Base-by-base conservation (phyloP, 2,329 filamentous ascomycete genomes). In the Botrytis deweyae region DNA sequence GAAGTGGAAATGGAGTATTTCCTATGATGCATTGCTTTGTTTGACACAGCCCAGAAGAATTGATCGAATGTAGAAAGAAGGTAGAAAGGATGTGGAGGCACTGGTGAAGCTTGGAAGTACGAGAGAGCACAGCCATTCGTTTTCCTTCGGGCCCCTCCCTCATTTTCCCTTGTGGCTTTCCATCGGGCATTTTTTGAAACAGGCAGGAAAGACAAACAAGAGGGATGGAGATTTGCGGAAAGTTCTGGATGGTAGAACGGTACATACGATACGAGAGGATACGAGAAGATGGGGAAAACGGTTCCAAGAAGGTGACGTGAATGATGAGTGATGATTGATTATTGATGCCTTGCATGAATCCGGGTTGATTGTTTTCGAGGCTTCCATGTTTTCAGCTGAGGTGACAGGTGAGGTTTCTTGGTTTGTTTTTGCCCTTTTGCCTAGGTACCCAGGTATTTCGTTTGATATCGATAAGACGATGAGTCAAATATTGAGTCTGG, bases 41-140 rank as follows among this genome's bases (percentile, higher is more conserved):
- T 33, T 14, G 40, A 70, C n/a, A 62, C 52, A 62, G 38, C 52
- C 38, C 67, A 62, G 46, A 2, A 6, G 59, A 10, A 44, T 44
- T 38, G 16, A 44, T 18, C 6, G 49, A 70, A 40, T 59, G 66
- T 40, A 69, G 66, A 44, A 44, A 70, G 49, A 70, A 22, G 44
- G 66, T 16, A 69, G 66, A 33, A 69, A 61, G 55, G 7, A 70
- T n/a, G 67, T 70, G 55, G 67, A 44, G 55, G 55, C 67, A 59
- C 44, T 46, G 38, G 29, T 29, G 67, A n/a, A 46, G 7, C 44
- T 46, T 46, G 44, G 44, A 46, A 62, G 67, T 18, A 70, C 40
- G 42, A 61, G 22, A 59, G 22, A 46, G 55, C 67, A 70, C 33
- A 70, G 68, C 55, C 68, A 46, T 62, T 5, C 29, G 16, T 18